Evolutionary conservation across 371 early-diverging fungal genomes (phyloP).

Genomic region (Dichotomocladium elegans): DNA sequence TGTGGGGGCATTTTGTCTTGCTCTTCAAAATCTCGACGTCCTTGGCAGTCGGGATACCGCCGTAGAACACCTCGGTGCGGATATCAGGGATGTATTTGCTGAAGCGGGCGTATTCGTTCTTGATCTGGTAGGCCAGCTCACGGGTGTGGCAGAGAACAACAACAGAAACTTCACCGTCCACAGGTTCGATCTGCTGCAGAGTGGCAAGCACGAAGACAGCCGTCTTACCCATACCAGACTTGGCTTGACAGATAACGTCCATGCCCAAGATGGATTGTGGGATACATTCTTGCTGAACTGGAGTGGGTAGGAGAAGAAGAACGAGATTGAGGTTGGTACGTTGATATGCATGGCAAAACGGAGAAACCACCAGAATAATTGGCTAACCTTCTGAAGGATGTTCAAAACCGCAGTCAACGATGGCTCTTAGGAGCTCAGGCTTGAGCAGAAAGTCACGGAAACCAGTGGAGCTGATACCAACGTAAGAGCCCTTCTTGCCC

Average conservation of each 20-base stretch:
- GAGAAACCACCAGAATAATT: no score
- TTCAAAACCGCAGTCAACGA: slow-evolving; percentile 97
- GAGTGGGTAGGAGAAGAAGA: slow-evolving; percentile 3
- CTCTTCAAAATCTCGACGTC: slow-evolving; percentile 82
- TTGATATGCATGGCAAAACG: no score
- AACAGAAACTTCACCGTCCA: slow-evolving; percentile 77
- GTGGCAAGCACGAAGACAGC: slow-evolving; percentile 97
- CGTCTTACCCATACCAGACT: slow-evolving; percentile 99
- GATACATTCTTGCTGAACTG: slow-evolving; percentile 98
- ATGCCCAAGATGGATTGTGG: slow-evolving; percentile 95
- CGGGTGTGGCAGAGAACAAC: slow-evolving; percentile 97
- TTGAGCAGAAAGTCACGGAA: slow-evolving; percentile 97
- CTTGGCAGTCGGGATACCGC: slow-evolving; percentile 76
- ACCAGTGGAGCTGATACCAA: slow-evolving; percentile 97
- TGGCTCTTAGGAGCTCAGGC: slow-evolving; percentile 92
- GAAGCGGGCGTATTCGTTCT: slow-evolving; percentile 93
- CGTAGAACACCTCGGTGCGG: slow-evolving; percentile 91
- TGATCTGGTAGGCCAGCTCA: slow-evolving; percentile 98
- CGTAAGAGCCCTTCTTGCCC: slow-evolving; percentile 96
- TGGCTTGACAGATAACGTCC: slow-evolving; percentile 98
- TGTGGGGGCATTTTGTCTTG: slow-evolving; percentile 82
- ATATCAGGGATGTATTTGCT: slow-evolving; percentile 93
- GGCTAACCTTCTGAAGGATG: slow-evolving; percentile 92
- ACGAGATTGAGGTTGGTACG: neutral
- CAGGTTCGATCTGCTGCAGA: slow-evolving; percentile 92